Conservation (phyloP, 306 rosid genomes). For the Pueraria montana region DNA sequence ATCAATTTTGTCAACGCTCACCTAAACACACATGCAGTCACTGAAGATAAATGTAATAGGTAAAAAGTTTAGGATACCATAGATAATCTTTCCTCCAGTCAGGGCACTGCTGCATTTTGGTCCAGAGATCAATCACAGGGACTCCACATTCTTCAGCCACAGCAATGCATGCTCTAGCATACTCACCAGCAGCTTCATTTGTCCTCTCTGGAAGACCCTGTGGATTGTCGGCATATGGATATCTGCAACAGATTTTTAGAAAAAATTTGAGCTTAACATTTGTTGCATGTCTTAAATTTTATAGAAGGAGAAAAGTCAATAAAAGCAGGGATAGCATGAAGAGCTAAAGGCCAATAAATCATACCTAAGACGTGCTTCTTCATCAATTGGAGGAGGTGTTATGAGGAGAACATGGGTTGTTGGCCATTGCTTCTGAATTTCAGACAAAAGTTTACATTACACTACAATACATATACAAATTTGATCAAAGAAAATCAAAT, state of each 20-base stretch:
- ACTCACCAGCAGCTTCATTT: conserved; percentile 78
- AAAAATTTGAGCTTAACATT: not conserved
- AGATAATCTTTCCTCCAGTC: conserved; percentile 62
- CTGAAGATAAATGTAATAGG: not conserved
- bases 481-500: not conserved
- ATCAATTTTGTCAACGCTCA: too few relatives aligned
- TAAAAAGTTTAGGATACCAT: conserved; percentile 51
- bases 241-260: conserved; percentile 46
- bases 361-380: conserved; percentile 77
- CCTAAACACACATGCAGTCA: too few relatives aligned
- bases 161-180: conserved; percentile 69
- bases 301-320: not conserved
- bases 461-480: not conserved
- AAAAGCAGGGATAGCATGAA: conserved; percentile 14
- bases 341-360: conserved; percentile 14
- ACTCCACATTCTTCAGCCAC: conserved; percentile 71
- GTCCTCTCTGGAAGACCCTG: conserved; percentile 78
- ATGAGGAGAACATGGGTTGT: conserved; percentile 64
- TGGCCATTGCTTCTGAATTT: conserved; percentile 74
- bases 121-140: conserved; percentile 76
- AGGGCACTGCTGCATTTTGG: conserved; percentile 72
- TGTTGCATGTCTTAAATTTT: not conserved
- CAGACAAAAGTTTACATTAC: conserved; percentile 16
- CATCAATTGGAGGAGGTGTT: conserved; percentile 86
- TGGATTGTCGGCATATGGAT: conserved; percentile 66